Evolutionary conservation across 805 yeast genomes (phyloP).

Genomic region (Candida arabinofermentans): DNA sequence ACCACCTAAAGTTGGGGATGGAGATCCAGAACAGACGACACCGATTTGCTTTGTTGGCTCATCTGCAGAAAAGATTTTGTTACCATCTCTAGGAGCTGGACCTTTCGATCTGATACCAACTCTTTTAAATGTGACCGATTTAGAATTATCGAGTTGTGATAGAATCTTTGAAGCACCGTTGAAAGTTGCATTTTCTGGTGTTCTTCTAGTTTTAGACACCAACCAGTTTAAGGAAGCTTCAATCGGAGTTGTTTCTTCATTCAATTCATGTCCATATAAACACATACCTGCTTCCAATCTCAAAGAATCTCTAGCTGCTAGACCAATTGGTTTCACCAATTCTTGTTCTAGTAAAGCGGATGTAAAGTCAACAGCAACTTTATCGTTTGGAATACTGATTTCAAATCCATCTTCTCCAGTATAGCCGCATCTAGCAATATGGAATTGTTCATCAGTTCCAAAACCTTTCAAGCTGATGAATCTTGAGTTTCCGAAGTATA

Average conservation of each 20-base stretch:
- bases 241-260: slow-evolving; percentile 76
- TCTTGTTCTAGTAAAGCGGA: slow-evolving; percentile 49
- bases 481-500: slow-evolving; percentile 72
- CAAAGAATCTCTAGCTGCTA: slow-evolving; percentile 97
- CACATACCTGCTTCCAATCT: slow-evolving; percentile 99
- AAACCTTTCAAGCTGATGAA: slow-evolving; percentile 41
- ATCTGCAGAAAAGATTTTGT: slow-evolving; percentile 53
- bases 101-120: slow-evolving; percentile 76
- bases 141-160: slow-evolving; percentile 60
- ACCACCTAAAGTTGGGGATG: slow-evolving; percentile 57
- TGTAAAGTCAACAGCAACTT: slow-evolving; percentile 58
- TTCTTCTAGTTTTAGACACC: slow-evolving; percentile 75
- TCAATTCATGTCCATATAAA: slow-evolving; percentile 88
- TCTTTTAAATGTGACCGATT: slow-evolving; percentile 56
- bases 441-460: slow-evolving; percentile 44
- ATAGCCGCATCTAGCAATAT: slow-evolving; percentile 93
- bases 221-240: slow-evolving; percentile 91
- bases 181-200: slow-evolving; percentile 44
- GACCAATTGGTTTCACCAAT: slow-evolving; percentile 79
- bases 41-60: slow-evolving; percentile 53
- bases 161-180: slow-evolving; percentile 75
- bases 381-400: slow-evolving; percentile 63
- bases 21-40: slow-evolving; percentile 54
- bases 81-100: slow-evolving; percentile 88
- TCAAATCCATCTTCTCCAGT: slow-evolving; percentile 99